Evolutionary conservation across 164 flowering plant genomes (phyloP).

Genomic region (Paratinospora sagittata): DNA sequence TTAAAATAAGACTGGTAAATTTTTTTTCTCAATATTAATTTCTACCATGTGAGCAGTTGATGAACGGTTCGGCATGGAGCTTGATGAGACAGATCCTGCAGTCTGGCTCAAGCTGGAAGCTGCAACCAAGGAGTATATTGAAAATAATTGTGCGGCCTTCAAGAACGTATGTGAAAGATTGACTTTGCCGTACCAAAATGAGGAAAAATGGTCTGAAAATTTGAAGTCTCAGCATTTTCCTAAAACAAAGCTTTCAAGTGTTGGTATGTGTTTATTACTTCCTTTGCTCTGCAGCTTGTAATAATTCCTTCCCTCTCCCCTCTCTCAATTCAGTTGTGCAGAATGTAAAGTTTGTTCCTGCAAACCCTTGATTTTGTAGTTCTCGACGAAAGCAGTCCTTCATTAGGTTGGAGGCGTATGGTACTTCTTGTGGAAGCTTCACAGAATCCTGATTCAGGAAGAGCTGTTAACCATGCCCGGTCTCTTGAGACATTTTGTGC

Average conservation of each 20-base stretch:
- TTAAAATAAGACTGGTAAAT: background rate
- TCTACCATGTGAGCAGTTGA: constrained; percentile 50
- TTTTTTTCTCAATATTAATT: background rate
- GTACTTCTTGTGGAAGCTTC: constrained; percentile 87
- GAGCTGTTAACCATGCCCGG: constrained; percentile 68
- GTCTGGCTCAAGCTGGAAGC: constrained; percentile 33
- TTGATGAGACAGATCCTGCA: constrained; percentile 40
- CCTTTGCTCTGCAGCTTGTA: background rate
- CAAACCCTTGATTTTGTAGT: constrained; percentile 13
- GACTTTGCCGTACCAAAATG: constrained; percentile 48
- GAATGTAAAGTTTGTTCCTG: background rate
- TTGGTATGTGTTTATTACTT: constrained; percentile 30
- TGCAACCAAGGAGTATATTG: constrained; percentile 32
- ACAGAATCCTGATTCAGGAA: constrained; percentile 82
- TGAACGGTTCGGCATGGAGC: constrained; percentile 96
- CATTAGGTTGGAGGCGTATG: constrained; percentile 94
- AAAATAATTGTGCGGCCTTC: constrained; percentile 36
- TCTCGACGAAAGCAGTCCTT: constrained; percentile 49
- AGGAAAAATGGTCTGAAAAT: constrained; percentile 62
- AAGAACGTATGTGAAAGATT: constrained; percentile 66
- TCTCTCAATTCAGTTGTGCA: background rate
- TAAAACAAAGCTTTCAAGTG: constrained; percentile 39
- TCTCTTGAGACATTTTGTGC: constrained; percentile 86
- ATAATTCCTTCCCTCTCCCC: background rate
- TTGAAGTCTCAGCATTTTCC: constrained; percentile 37